Percentiles rank a stretch among this genome's conserved stretches.
phyloP scores from a whole-genome alignment of 129 eudicot genomes.

The Logfia minima region DNA sequence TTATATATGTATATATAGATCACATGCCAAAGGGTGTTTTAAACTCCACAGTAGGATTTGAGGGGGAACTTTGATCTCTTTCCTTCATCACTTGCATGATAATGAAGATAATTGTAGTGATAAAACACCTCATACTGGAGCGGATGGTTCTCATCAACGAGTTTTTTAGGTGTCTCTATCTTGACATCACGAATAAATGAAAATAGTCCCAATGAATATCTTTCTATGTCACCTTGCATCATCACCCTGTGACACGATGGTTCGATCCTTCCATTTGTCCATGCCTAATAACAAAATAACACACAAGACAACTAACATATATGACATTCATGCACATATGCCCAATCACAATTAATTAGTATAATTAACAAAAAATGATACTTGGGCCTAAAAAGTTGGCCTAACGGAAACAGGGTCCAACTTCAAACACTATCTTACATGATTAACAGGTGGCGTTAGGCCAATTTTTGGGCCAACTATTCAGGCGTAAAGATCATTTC shows the following conservation, averaged over 20 bases:
- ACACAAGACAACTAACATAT: neutral
- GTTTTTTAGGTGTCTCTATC: slow-evolving; percentile 45
- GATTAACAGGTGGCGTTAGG: too few relatives aligned
- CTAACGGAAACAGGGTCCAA: too few relatives aligned
- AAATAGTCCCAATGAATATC: slow-evolving; percentile 54
- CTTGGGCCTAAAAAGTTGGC: too few relatives aligned
- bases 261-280: slow-evolving; percentile 65
- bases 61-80: slow-evolving; percentile 45
- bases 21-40: neutral
- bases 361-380: too few relatives aligned
- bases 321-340: neutral
- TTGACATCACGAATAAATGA: slow-evolving; percentile 50
- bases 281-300: slow-evolving; percentile 37
- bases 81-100: slow-evolving; percentile 43
- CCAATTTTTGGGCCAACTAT: too few relatives aligned
- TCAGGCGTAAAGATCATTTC: too few relatives aligned
- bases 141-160: slow-evolving; percentile 50
- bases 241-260: slow-evolving; percentile 54
- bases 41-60: slow-evolving; percentile 53
- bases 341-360: neutral
- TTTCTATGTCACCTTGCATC: slow-evolving; percentile 45
- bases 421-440: too few relatives aligned
- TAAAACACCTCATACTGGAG: slow-evolving; percentile 49
- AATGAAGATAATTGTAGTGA: slow-evolving; percentile 54
- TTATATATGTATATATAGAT: too few relatives aligned